These are phyloP conservation scores for Nannochloropsis salina DNA, from an alignment of 108 stramenopile genomes.

Conservation along the genomic window DNA sequence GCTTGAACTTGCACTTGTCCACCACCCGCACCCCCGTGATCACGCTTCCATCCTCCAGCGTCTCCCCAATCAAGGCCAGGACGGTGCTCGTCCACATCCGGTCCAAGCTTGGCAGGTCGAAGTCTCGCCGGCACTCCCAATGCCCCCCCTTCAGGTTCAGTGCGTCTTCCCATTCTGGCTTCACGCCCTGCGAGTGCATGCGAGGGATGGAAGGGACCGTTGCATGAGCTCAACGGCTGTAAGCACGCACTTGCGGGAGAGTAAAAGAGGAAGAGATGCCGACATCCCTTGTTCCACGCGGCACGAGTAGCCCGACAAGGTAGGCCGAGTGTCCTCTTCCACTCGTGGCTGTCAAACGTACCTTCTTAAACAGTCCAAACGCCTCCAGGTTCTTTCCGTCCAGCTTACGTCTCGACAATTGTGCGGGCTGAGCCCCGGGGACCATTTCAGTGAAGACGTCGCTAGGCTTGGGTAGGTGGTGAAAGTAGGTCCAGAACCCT, in stretches of 20 bases:
- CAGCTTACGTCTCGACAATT: constrained; percentile 4
- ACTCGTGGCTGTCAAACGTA: neutral
- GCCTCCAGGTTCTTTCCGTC: constrained; percentile 15
- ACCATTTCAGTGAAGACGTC: constrained; percentile 14
- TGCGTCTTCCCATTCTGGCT: neutral
- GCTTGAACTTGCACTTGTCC: neutral
- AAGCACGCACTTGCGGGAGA: no score
- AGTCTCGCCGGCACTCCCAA: constrained; percentile 10
- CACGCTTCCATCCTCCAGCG: neutral
- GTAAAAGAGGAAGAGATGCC: no score
- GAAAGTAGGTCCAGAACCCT: neutral
- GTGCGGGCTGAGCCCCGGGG: neutral
- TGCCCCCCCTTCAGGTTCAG: neutral
- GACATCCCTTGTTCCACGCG: no score
- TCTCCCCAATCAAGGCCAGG: neutral
- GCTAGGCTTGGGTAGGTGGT: neutral
- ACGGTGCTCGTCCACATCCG: neutral
- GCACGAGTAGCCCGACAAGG: no score
- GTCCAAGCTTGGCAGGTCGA: neutral
- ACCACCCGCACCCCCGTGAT: neutral
- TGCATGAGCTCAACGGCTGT: no score
- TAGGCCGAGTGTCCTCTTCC: no score
- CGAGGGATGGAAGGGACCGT: neutral
- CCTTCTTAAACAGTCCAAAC: constrained; percentile 16
- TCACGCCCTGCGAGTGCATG: neutral